Percentiles rank a stretch among this genome's conserved stretches.
phyloP scores from a whole-genome alignment of 768 basidiomycete species.

The Lentinula raphanica region DNA sequence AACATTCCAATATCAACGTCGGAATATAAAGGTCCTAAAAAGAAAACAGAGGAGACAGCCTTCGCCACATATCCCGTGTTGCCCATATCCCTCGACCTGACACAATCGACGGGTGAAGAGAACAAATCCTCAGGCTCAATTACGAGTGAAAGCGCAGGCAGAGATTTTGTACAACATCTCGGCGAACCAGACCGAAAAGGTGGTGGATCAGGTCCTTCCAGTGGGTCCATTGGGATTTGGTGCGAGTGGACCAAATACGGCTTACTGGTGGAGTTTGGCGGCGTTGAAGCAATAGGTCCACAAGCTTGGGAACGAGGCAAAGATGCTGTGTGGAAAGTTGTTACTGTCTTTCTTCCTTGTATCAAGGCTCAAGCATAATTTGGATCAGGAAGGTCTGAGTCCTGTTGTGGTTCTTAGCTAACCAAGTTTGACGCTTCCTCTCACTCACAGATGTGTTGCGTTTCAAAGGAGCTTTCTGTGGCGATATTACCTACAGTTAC shows the following conservation, averaged over 20 bases:
- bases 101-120: conserved; percentile 28
- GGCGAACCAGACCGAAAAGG: conserved; percentile 92
- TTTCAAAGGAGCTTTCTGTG: too few relatives aligned
- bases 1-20: conserved; percentile 41
- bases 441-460: too few relatives aligned
- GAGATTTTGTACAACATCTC: conserved; percentile 66
- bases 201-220: conserved; percentile 79
- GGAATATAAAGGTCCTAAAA: conserved; percentile 31
- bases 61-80: conserved; percentile 55
- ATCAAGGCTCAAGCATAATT: neutral
- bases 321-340: conserved; percentile 72
- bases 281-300: conserved; percentile 68
- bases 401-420: too few relatives aligned
- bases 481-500: too few relatives aligned
- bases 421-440: too few relatives aligned
- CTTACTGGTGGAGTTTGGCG: conserved; percentile 83
- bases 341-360: conserved; percentile 53
- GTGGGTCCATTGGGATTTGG: conserved; percentile 87
- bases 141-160: conserved; percentile 53
- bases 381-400: neutral
- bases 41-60: conserved; percentile 44
- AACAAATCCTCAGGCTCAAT: conserved; percentile 35
- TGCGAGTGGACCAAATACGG: conserved; percentile 85
- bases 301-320: conserved; percentile 87
- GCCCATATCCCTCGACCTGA: conserved; percentile 45